phyloP scores from a whole-genome alignment of 371 early-diverging fungal genomes.

The Apophysomyces variabilis region DNA sequence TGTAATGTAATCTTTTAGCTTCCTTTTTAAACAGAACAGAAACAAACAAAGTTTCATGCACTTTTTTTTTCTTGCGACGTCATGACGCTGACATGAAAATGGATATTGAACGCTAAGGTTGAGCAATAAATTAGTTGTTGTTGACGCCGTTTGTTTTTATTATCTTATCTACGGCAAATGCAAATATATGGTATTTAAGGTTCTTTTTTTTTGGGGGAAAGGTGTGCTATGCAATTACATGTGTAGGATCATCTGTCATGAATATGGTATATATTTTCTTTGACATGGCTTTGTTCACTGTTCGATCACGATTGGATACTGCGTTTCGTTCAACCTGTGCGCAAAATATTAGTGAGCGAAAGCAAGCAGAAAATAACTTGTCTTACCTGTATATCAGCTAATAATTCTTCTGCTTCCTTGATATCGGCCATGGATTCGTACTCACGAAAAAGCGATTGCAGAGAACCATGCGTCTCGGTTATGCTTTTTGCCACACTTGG shows the following conservation, averaged over 20 bases:
- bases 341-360: conserved; percentile 4
- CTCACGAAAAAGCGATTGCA: conserved; percentile 56
- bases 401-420: conserved; percentile 35
- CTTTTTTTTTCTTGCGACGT: too few relatives aligned
- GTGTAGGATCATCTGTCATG: conserved; percentile 52
- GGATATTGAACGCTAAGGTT: too few relatives aligned
- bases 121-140: too few relatives aligned
- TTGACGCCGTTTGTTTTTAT: too few relatives aligned
- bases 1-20: not conserved
- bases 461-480: conserved; percentile 55
- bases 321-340: conserved; percentile 38
- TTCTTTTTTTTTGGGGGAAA: too few relatives aligned
- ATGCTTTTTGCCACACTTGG: conserved; percentile 62
- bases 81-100: too few relatives aligned
- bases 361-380: not conserved
- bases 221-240: conserved; percentile 29
- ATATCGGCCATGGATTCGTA: conserved; percentile 40
- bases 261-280: conserved; percentile 61
- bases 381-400: conserved; percentile 60
- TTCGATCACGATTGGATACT: conserved; percentile 32
- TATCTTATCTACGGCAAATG: too few relatives aligned
- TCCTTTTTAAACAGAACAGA: too few relatives aligned
- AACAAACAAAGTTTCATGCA: too few relatives aligned
- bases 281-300: conserved; percentile 54
- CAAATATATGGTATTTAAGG: not conserved